Conservation (phyloP, 768 basidiomycete species). For the Suillus fuscotomentosus region DNA sequence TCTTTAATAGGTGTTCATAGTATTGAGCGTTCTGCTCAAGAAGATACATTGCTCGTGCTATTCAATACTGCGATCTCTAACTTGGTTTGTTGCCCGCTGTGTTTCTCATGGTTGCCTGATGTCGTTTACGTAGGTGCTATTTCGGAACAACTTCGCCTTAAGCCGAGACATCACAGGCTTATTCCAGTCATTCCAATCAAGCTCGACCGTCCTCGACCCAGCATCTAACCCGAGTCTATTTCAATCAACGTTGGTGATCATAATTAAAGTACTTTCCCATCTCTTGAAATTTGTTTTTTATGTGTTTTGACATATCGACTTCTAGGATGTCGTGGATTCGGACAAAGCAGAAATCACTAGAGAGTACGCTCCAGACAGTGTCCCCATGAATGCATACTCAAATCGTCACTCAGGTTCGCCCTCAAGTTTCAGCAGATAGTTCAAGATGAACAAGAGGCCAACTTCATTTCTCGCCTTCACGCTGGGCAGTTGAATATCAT, state of each 20-base stretch:
- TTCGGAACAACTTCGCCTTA: constrained; percentile 65
- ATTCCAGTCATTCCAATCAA: constrained; percentile 62
- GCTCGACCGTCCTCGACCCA: constrained; percentile 56
- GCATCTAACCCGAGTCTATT: constrained; percentile 57
- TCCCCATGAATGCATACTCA: background rate
- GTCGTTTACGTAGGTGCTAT: constrained; percentile 44
- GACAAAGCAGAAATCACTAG: constrained; percentile 56
- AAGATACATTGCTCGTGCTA: constrained; percentile 60
- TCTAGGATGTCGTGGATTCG: constrained; percentile 60
- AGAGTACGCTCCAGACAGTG: constrained; percentile 42
- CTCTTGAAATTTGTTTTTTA: background rate
- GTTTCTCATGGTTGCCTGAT: background rate
- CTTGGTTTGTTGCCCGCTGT: constrained; percentile 35
- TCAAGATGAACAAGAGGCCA: constrained; percentile 55
- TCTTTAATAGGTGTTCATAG: constrained; percentile 48
- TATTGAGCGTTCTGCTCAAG: constrained; percentile 62
- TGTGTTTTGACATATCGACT: background rate
- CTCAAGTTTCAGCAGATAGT: constrained; percentile 64
- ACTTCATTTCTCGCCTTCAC: constrained; percentile 63
- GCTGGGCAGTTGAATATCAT: constrained; percentile 54
- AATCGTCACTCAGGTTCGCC: constrained; percentile 40
- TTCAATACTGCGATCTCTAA: constrained; percentile 69
- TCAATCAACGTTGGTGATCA: constrained; percentile 56
- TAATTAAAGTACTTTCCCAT: constrained; percentile 49
- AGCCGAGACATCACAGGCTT: constrained; percentile 61